A percentile compares a stretch with the other conserved stretches of the same genome.
phyloP scores from a whole-genome alignment of 163 green algal genomes.

The Coccomyxa subellipsoidea region DNA sequence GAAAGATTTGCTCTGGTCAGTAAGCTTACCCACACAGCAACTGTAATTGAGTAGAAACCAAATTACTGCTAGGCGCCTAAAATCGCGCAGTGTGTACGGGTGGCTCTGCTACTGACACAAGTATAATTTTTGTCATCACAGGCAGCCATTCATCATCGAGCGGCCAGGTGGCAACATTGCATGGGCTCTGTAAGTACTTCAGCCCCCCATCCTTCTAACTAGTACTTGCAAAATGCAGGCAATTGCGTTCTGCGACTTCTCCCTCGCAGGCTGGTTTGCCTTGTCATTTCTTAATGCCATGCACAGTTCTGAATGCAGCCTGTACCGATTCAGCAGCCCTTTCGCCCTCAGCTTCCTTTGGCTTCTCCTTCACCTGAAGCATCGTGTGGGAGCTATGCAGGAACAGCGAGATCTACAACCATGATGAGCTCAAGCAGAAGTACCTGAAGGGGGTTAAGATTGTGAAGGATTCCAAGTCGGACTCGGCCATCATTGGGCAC shows the following conservation, averaged over 20 bases:
- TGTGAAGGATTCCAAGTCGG: conserved; percentile 47
- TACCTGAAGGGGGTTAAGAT: conserved; percentile 47
- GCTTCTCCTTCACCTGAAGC: background rate
- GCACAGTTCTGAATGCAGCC: too few species aligned
- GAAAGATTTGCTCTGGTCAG: background rate
- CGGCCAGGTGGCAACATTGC: conserved; percentile 54
- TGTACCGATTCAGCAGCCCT: too few species aligned
- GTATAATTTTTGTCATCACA: conserved; percentile 19
- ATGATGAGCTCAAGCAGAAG: conserved; percentile 44
- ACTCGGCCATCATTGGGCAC: conserved; percentile 55
- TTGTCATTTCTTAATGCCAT: too few species aligned
- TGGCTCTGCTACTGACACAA: background rate
- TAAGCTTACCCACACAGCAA: background rate
- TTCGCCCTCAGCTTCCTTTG: background rate
- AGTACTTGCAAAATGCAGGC: too few species aligned
- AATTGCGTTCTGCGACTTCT: too few species aligned
- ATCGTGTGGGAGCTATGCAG: conserved; percentile 29
- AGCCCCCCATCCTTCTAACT: background rate
- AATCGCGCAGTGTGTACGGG: background rate
- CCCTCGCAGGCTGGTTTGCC: too few species aligned
- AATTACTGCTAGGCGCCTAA: background rate
- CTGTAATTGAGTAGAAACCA: background rate
- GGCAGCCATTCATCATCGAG: conserved; percentile 60
- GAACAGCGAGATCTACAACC: conserved; percentile 86
- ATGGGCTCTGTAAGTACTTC: conserved; percentile 61